A percentile compares a stretch with the other conserved stretches of the same genome.
Evolutionary conservation across 257 asterid genomes (phyloP).

Genomic region (Anisodus tanguticus): DNA sequence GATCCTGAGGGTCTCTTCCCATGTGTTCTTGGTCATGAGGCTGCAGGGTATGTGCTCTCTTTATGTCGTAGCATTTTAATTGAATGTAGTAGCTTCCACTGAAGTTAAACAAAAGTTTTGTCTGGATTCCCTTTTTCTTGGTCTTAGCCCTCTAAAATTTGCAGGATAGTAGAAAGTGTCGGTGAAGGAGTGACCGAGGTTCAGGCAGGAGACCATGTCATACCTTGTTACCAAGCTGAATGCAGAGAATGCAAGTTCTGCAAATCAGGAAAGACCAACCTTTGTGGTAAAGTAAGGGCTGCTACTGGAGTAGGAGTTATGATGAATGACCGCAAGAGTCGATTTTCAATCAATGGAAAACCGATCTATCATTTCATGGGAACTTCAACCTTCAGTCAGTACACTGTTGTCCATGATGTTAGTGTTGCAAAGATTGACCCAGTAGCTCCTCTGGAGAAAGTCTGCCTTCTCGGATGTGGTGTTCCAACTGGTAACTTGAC

Average conservation of each 20-base stretch:
- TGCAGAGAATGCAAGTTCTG: conserved; percentile 96
- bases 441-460: conserved; percentile 88
- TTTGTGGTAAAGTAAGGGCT: conserved; percentile 88
- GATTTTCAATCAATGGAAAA: conserved; percentile 85
- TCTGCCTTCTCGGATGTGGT: conserved; percentile 94
- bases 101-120: background rate
- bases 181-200: conserved; percentile 96
- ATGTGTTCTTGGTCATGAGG: conserved; percentile 98
- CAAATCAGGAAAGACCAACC: conserved; percentile 94
- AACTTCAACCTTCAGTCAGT: conserved; percentile 96
- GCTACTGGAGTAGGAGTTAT: conserved; percentile 99
- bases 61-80: background rate
- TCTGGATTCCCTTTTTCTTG: conserved; percentile 8
- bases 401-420: conserved; percentile 92
- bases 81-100: background rate
- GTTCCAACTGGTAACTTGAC: conserved; percentile 83
- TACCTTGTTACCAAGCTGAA: conserved; percentile 99
- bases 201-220: conserved; percentile 93
- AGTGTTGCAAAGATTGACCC: conserved; percentile 94
- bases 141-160: conserved; percentile 26
- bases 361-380: conserved; percentile 98
- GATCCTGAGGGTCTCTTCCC: conserved; percentile 99
- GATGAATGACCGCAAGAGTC: conserved; percentile 86
- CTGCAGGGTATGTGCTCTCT: conserved; percentile 75
- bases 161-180: conserved; percentile 84